Conservation (phyloP, 23 red algal genomes). For the Gracilaria caudata region DNA sequence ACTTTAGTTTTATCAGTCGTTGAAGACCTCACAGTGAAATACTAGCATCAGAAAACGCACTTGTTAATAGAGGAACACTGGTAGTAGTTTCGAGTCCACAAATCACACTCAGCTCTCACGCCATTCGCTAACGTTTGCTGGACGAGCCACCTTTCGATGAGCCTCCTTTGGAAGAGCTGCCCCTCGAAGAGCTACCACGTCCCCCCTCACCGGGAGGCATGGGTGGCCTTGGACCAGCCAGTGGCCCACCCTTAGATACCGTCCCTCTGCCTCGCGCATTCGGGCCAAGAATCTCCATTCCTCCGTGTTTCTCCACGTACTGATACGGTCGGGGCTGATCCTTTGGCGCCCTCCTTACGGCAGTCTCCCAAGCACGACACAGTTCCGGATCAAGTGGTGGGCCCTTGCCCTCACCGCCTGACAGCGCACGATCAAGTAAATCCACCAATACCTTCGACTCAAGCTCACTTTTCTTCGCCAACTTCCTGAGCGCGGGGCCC, state of each 20-base stretch:
- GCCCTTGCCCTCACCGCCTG: slow-evolving; percentile 23
- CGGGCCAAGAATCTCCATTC: slow-evolving; percentile 21
- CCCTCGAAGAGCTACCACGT: neutral
- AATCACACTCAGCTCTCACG: no score
- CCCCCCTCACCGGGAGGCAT: neutral
- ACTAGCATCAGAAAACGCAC: no score
- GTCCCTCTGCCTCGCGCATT: neutral
- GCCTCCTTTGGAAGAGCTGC: neutral
- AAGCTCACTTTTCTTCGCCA: slow-evolving; percentile 29
- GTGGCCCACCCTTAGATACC: slow-evolving; percentile 3
- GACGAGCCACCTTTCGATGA: neutral
- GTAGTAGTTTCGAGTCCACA: no score
- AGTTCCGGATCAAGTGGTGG: slow-evolving; percentile 49
- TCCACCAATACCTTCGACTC: slow-evolving; percentile 36
- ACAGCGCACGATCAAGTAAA: slow-evolving; percentile 49
- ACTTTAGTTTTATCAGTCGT: no score
- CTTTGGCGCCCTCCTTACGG: slow-evolving; percentile 27
- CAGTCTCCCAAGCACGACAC: slow-evolving; percentile 3
- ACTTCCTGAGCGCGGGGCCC: slow-evolving; percentile 39
- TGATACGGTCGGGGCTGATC: slow-evolving; percentile 35
- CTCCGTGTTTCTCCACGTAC: slow-evolving; percentile 32
- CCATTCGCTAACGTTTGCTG: neutral
- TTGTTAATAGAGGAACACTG: no score
- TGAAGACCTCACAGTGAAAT: no score
- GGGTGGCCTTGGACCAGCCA: slow-evolving; percentile 2